A percentile compares a stretch with the other conserved stretches of the same genome.
These are phyloP conservation scores for Fagopyrum esculentum DNA, from an alignment of 148 eudicot genomes.

Conservation along the genomic window DNA sequence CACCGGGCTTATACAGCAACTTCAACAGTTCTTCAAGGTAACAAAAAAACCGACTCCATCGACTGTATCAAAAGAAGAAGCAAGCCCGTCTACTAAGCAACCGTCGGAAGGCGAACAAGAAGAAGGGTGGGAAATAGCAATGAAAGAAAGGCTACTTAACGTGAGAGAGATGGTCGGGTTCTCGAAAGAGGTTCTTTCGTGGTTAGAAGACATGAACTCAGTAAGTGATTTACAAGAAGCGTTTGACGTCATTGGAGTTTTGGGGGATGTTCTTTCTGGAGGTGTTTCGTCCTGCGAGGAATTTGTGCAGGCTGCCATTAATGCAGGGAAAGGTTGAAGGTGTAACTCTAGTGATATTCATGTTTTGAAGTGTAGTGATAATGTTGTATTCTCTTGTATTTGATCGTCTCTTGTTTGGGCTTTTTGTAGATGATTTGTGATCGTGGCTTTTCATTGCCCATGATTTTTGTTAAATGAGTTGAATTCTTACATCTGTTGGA, in stretches of 20 bases:
- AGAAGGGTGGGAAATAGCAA: constrained; percentile 81
- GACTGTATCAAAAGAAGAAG: constrained; percentile 15
- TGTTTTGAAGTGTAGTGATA: not conserved
- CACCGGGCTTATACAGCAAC: constrained; percentile 89
- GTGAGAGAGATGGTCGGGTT: constrained; percentile 82
- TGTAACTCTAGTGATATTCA: not conserved
- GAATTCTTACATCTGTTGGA: not conserved
- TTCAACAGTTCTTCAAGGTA: constrained; percentile 75
- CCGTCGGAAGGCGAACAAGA: constrained; percentile 38
- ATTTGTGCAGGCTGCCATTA: constrained; percentile 69
- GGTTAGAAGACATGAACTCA: constrained; percentile 74
- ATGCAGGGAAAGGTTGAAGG: constrained; percentile 53
- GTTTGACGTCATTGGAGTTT: constrained; percentile 73
- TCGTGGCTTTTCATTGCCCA: not conserved
- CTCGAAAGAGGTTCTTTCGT: constrained; percentile 67
- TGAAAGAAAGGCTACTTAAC: constrained; percentile 77
- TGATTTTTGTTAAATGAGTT: not conserved
- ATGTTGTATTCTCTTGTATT: not conserved
- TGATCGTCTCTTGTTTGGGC: not conserved
- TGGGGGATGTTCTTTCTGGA: constrained; percentile 66
- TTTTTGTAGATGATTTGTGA: not conserved
- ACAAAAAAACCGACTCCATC: constrained; percentile 24
- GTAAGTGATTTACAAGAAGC: constrained; percentile 80
- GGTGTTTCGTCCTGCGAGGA: constrained; percentile 74
- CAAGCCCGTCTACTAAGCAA: constrained; percentile 22